Evolutionary conservation across 192 early-diverging fungal species (phyloP), one percentile per base, ranked within the genome.

Genomic region (Nowakowskiella sp.): DNA sequence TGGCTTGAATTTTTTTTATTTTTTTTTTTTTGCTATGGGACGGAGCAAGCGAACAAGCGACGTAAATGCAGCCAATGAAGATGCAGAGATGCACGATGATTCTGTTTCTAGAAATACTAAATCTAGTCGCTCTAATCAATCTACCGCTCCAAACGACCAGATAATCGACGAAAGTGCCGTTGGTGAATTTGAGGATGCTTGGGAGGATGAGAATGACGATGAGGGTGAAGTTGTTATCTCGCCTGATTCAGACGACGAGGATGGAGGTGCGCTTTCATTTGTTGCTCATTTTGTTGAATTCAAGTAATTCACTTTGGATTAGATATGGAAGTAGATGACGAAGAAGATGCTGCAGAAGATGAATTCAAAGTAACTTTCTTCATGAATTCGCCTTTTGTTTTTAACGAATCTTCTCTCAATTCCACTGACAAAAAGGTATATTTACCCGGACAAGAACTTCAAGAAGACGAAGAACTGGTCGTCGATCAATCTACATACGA

Each of bases 401-500:
- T 2, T 49, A 1, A 2, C 25, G 44, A 31, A 53, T 2, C 27
- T 29, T 24, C 2, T 19, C 2, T 49, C 44, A 53, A 4, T 4
- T 23, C 13, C 46, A 53, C 22, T 22, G 13, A 13, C 36, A n/a
- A 19, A 23, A 19, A 53, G 53, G 33, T 43, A 24, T 62, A 66
- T 8, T 16, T 62, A 47, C 96, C 96, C 3, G 96, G 96, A 19
- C 84, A 91, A 39, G 71, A 76, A 52, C 65, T 99, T 6, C 86
- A 58, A 30, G 83, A 87, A 61, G 92, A 81, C 36, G 92, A 99
- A 64, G 85, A 82, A 31, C 77, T 99, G 34, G 90, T 97, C 55
- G 90, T 86, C 25, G 96, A 99, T 78, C 86, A 89, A 57, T 84
- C 80, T 10, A 87, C 88, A 0, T 99, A 99, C 71, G 88, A 91